Evolutionary conservation across 805 yeast species (phyloP), one percentile per base, ranked within the genome.

Genomic region (Vanderwaltozyma yarrowii): DNA sequence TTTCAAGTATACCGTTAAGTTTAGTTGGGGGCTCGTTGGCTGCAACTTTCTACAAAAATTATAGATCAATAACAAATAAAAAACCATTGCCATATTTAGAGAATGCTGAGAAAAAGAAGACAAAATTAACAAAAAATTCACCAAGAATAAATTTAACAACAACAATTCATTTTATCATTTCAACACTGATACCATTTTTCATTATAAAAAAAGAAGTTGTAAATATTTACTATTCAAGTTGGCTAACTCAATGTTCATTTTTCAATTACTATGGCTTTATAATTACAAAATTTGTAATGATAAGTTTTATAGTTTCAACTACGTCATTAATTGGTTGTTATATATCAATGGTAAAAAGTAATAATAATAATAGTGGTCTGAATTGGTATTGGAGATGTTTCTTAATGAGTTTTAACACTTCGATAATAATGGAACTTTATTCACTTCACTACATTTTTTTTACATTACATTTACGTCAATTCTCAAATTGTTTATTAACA

Each of bases 301-400:
- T 30, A 8, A 11, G 14, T 7, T 5, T 28, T 14, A 25, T 30
- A 15, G 5, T 36, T 10, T 29, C 20, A 3, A 18, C 23, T 13
- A 19, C 30, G 11, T 36, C 38, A 15, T 13, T 36, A 10, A 14
- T 36, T 30, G 31, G 34, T 25, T 30, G 24, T 17, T 24, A 30
- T 21, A 24, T 36, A 19, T 24, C 21, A 8, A 16, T 35, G 5
- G 35, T 16, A 28, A 38, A 27, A 43, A 19, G 6, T 15, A 31
- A 21, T 25, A 14, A 32, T 25, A 14, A 37, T 14, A 32, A 25
- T 18, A 18, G 13, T n/a, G 20, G n/a, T 3, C 28, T 3, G 12
- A 26, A 17, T 15, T 87, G 95, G 95, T 84, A 83, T 54, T 85
- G 95, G 95, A 69, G 78, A 46, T 67, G 86, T 11, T 85, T 84